Evolutionary conservation across 768 basidiomycete species (phyloP), one percentile per base, ranked within the genome.

Genomic region (Lactarius akahatsu): DNA sequence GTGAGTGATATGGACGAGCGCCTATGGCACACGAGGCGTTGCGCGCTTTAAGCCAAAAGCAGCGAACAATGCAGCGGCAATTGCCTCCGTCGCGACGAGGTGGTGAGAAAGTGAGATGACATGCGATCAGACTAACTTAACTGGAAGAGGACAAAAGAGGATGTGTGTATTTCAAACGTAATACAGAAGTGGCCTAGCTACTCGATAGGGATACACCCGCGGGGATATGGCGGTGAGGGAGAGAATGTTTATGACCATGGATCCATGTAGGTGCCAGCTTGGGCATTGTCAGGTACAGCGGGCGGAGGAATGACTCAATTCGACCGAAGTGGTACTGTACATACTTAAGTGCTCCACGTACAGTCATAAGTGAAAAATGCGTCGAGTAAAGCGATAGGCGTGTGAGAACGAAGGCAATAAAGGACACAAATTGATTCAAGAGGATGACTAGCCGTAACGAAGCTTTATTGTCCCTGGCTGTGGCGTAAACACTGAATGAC

Each of bases 61-160:
- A 60, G n/a, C 65, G 60, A 61, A 65, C 65, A 65, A 65, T 65
- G 65, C 20, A 32, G 56, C 32, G 43, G 43, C 55, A 54, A 47
- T 65, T 30, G 30, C 40, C 41, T 4, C 7, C 18, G 18, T 32
- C 23, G 58, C 30, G 40, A 65, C 52, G 34, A 60, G n/a, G 64
- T 55, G 28, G 28, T 28, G 28, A 28, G 28, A 28, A 28, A 28
- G 28, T 59, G 40, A 41, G 58, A 59, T n/a, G 59, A 60, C 41
- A 13, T n/a, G 43, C 18, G 30, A 55, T 40, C 18, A 58, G 18
- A 18, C 36, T 32, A 56, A 38, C 11, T 50, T 36, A 23, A 38
- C 11, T 50, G 23, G 47, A 50, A 26, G 26, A 28, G 50, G 50
- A 52, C 50, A 52, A 52, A 26, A 28, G 26, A 28, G 23, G 4